These are phyloP conservation scores for barley (Hordeum vulgare) DNA, from an alignment of 176 grass and related monocot genomes.

Conservation along the genomic window MorexV3_pseudomolecules_assembly NC_058518.1:490122289-490122788, in stretches of 20 bases:
- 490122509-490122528: conserved; percentile 23
- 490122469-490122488: conserved; percentile 55
- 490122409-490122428: conserved; percentile 33
- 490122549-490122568: conserved; percentile 73
- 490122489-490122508: conserved; percentile 35
- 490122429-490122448: conserved; percentile 50
- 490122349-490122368: conserved; percentile 82
- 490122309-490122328: conserved; percentile 39
- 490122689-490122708: conserved; percentile 9
- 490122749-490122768: background rate
- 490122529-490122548: conserved; percentile 74
- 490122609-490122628: conserved; percentile 81
- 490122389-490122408: conserved; percentile 16
- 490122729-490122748: background rate
- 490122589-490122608: conserved; percentile 74
- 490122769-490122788: background rate
- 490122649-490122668: conserved; percentile 71
- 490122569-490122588: conserved; percentile 90
- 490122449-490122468: conserved; percentile 57
- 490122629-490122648: conserved; percentile 63
- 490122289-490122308: conserved; percentile 24
- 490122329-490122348: conserved; percentile 92
- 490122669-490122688: conserved; percentile 16
- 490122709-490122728: background rate
- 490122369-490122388: conserved; percentile 58